phyloP scores from a whole-genome alignment of 495 filamentous ascomycete species.

The Lasiosphaeriaceae sp. region DNA sequence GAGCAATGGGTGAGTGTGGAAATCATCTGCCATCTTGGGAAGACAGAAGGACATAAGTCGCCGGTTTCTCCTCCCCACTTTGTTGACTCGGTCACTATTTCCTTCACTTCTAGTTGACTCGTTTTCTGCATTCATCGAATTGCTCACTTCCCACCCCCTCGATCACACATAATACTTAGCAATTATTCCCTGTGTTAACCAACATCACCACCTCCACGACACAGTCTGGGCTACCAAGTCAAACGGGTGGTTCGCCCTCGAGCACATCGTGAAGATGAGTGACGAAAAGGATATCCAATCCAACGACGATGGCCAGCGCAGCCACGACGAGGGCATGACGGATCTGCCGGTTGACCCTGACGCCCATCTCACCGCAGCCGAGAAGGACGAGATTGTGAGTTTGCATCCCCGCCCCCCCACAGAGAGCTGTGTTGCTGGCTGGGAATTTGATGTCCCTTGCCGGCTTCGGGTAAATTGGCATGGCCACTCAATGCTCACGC shows the following conservation, averaged over 20 bases:
- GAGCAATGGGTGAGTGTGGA: constrained; percentile 4
- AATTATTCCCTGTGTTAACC: too few species aligned
- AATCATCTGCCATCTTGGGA: too few species aligned
- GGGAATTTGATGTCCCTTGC: background rate
- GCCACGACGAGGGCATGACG: constrained; percentile 19
- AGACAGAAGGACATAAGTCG: too few species aligned
- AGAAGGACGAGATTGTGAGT: constrained; percentile 63
- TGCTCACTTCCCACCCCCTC: background rate
- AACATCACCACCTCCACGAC: background rate
- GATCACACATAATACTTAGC: background rate
- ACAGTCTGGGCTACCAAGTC: background rate
- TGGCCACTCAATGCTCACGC: constrained; percentile 1
- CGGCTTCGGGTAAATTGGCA: too few species aligned
- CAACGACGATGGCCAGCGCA: constrained; percentile 28
- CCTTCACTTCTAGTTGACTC: too few species aligned
- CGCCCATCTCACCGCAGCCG: constrained; percentile 61
- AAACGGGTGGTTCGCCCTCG: constrained; percentile 4
- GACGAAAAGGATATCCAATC: constrained; percentile 26
- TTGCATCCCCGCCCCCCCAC: background rate
- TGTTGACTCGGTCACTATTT: too few species aligned
- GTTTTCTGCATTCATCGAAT: too few species aligned
- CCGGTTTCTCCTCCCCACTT: too few species aligned
- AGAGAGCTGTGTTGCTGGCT: background rate
- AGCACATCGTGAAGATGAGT: constrained; percentile 17
- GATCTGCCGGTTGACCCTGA: constrained; percentile 55